Evolutionary conservation across 306 rosid species (phyloP).

Genomic region (Casuarina equisetifolia): DNA sequence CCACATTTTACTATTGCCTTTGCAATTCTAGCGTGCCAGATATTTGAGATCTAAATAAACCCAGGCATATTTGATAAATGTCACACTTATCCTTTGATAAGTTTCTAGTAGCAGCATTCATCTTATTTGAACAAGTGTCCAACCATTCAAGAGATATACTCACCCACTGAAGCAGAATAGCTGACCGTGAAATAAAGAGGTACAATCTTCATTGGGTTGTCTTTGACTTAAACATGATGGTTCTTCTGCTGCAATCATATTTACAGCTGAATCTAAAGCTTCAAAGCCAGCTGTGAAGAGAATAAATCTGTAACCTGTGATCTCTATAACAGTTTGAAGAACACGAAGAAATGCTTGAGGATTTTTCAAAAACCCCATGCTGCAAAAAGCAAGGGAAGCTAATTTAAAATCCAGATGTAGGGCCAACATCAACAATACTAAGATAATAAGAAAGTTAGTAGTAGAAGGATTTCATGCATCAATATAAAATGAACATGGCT

Average conservation of each 20-base stretch:
- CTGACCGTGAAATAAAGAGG: constrained; percentile 42
- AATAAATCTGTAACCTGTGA: constrained; percentile 57
- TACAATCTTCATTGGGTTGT: constrained; percentile 50
- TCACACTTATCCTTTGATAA: neutral
- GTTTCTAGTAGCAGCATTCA: neutral
- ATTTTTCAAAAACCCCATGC: constrained; percentile 77
- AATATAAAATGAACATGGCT: no score
- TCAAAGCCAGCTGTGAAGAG: constrained; percentile 74
- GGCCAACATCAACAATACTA: neutral
- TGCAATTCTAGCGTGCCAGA: neutral
- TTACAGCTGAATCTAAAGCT: constrained; percentile 57
- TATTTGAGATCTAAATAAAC: neutral
- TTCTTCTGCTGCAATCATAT: constrained; percentile 37
- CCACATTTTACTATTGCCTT: neutral
- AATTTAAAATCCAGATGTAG: constrained; percentile 10
- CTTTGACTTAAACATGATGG: constrained; percentile 29
- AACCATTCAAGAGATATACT: constrained; percentile 22
- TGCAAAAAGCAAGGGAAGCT: constrained; percentile 38
- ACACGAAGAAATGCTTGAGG: constrained; percentile 58
- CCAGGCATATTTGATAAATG: neutral
- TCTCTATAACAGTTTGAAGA: constrained; percentile 52
- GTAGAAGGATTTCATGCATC: neutral
- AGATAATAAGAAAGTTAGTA: neutral
- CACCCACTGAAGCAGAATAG: constrained; percentile 76
- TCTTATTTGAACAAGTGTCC: neutral